Evolutionary conservation across 164 flowering plant genomes (phyloP).

Genomic region (Warburgia ugandensis): DNA sequence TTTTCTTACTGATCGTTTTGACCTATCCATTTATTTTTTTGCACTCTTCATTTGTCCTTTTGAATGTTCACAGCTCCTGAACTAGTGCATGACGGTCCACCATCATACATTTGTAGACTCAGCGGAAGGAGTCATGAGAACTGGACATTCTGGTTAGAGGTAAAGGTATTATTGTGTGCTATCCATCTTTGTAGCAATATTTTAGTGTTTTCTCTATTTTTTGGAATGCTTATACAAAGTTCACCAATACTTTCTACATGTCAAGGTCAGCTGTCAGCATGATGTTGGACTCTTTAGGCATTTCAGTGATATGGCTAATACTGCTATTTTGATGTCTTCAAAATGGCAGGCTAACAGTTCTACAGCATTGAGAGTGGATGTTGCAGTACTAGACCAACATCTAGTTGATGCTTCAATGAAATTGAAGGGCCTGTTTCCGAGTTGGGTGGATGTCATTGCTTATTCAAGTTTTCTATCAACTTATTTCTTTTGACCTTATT

Average conservation of each 20-base stretch:
- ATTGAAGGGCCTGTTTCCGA: slow-evolving; percentile 66
- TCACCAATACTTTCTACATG: too few relatives aligned
- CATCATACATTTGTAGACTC: slow-evolving; percentile 75
- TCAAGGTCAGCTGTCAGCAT: too few relatives aligned
- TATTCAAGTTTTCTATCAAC: slow-evolving; percentile 71
- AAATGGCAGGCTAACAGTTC: slow-evolving; percentile 59
- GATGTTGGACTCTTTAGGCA: not conserved
- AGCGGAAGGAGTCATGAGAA: slow-evolving; percentile 64
- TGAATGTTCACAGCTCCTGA: slow-evolving; percentile 57
- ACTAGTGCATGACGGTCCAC: slow-evolving; percentile 55
- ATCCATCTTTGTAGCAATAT: too few relatives aligned
- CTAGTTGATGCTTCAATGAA: slow-evolving; percentile 38
- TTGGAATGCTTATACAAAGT: too few relatives aligned
- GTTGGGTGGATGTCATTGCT: slow-evolving; percentile 80
- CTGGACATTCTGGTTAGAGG: slow-evolving; percentile 99
- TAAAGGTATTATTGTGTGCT: slow-evolving; percentile 15
- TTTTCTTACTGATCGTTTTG: not conserved
- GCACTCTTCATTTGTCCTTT: slow-evolving; percentile 1
- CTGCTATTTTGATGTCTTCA: not conserved
- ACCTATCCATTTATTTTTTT: not conserved
- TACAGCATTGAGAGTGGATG: slow-evolving; percentile 60
- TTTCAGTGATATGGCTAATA: not conserved
- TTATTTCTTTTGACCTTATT: slow-evolving; percentile 46
- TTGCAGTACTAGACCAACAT: slow-evolving; percentile 72
- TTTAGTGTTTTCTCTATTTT: too few relatives aligned